Percentiles rank a stretch among this genome's conserved stretches.
Evolutionary conservation across 495 filamentous ascomycete genomes (phyloP).

Genomic region (Podospora fimiseda): DNA sequence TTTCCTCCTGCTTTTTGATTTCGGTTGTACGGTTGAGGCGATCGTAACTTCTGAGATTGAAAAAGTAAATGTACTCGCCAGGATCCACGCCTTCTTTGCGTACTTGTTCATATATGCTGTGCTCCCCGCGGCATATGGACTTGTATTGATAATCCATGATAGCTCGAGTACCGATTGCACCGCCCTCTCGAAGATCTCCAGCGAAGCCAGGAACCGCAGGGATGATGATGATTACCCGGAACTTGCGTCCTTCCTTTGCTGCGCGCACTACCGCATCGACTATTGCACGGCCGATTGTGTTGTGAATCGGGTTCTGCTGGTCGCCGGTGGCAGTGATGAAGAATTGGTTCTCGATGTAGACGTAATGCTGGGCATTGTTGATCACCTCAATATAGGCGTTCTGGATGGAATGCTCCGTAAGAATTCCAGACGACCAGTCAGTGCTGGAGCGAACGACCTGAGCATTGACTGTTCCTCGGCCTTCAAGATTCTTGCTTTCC

Average conservation of each 20-base stretch:
- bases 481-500: conserved; percentile 38
- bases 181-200: conserved; percentile 76
- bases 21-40: conserved; percentile 74
- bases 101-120: conserved; percentile 82
- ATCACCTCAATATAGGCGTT: conserved; percentile 88
- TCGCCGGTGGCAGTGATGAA: conserved; percentile 95
- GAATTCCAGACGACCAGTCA: conserved; percentile 93
- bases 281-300: conserved; percentile 78
- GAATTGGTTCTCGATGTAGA: conserved; percentile 98
- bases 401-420: conserved; percentile 84
- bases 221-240: conserved; percentile 82
- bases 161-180: conserved; percentile 76
- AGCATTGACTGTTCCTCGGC: conserved; percentile 64
- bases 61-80: conserved; percentile 75
- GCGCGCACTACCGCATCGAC: conserved; percentile 83
- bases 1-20: conserved; percentile 62
- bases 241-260: conserved; percentile 78
- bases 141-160: conserved; percentile 99
- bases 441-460: conserved; percentile 81
- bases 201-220: conserved; percentile 92
- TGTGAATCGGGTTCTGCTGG: conserved; percentile 76
- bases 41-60: conserved; percentile 87
- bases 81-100: conserved; percentile 74
- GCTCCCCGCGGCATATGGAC: conserved; percentile 81
- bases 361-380: conserved; percentile 74